These are phyloP conservation scores for Mycosphaerelloides madeirae DNA, from an alignment of 2,329 filamentous ascomycete species.

Conservation along the genomic window DNA sequence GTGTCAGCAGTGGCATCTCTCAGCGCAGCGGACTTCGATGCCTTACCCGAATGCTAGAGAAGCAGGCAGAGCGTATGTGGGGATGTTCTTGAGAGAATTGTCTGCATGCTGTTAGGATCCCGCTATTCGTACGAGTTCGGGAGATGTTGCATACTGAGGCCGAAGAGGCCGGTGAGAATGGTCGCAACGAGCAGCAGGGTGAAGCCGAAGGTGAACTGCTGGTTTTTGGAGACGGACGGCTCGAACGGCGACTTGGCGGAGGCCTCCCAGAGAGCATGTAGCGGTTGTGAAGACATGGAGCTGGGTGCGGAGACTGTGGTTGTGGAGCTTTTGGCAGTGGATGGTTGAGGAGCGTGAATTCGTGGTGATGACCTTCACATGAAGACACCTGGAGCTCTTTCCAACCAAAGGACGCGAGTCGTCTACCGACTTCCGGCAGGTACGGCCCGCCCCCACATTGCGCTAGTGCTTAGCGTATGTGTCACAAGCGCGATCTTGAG, in stretches of 20 bases:
- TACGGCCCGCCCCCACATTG: not conserved
- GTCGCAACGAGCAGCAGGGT: slow-evolving; percentile 65
- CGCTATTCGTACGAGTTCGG: slow-evolving; percentile 14
- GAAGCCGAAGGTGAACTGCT: slow-evolving; percentile 79
- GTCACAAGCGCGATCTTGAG: not conserved
- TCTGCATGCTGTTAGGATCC: slow-evolving; percentile 51
- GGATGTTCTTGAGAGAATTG: slow-evolving; percentile 71
- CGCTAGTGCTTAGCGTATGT: too few relatives aligned
- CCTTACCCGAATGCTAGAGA: slow-evolving; percentile 84
- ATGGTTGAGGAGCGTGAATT: not conserved
- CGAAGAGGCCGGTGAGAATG: slow-evolving; percentile 71
- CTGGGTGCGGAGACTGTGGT: not conserved
- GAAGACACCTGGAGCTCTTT: not conserved
- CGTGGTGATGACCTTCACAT: not conserved
- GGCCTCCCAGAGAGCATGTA: slow-evolving; percentile 84
- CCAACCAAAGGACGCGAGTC: not conserved
- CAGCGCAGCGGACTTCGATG: not conserved
- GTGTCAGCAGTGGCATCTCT: slow-evolving; percentile 6
- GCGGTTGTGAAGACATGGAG: slow-evolving; percentile 71
- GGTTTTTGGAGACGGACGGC: slow-evolving; percentile 73
- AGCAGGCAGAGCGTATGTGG: slow-evolving; percentile 76
- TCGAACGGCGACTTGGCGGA: slow-evolving; percentile 80
- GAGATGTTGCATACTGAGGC: slow-evolving; percentile 63
- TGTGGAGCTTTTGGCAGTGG: not conserved
- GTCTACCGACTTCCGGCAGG: too few relatives aligned